Percentiles rank a stretch among this genome's conserved stretches.
These are phyloP conservation scores for bread wheat (Triticum aestivum) DNA, from an alignment of 176 grass and related monocot species.

Conservation along the genomic window IWGSC_CS_RefSeq_v2.1 NC_057804.1:605668539-605669038, in stretches of 20 bases:
- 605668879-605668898: no score
- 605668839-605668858: conserved; percentile 72
- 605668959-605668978: neutral
- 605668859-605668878: neutral
- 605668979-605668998: conserved; percentile 59
- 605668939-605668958: neutral
- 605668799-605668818: conserved; percentile 65
- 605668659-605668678: neutral
- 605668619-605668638: neutral
- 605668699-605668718: conserved; percentile 10
- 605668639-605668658: neutral
- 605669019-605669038: conserved; percentile 82
- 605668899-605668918: no score
- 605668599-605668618: conserved; percentile 61
- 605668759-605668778: conserved; percentile 71
- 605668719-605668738: conserved; percentile 14
- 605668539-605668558: conserved; percentile 74
- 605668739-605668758: conserved; percentile 14
- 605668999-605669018: conserved; percentile 78
- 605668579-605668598: conserved; percentile 91
- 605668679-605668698: neutral
- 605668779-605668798: conserved; percentile 77
- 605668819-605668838: conserved; percentile 47
- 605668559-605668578: conserved; percentile 75
- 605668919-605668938: neutral